Base-by-base conservation (phyloP, 2,329 filamentous ascomycete genomes). In the Colletotrichum magnum region DNA sequence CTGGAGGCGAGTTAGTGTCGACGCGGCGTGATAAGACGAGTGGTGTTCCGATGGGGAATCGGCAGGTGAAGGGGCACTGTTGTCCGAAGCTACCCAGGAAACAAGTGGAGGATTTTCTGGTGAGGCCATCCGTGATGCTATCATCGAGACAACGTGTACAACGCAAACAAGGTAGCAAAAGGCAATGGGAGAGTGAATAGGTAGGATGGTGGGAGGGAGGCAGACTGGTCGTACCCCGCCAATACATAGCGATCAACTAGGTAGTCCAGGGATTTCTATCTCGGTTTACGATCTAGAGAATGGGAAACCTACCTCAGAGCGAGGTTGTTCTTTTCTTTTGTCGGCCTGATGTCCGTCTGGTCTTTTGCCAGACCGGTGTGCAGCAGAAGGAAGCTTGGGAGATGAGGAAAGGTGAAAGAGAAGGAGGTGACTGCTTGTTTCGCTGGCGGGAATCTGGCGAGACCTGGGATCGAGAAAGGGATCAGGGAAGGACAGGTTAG, bases 321-420 rank as follows among this genome's bases (percentile, higher is more conserved):
- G 6, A 36, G 21, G 21, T 24, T 24, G 21, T 24, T 24, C 21
- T n/a, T 58, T 47, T 48, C n/a, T 58, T 39, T 10, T 36, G 32
- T 36, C 32, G 56, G 56, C 56, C 56, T 68, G 60, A 58, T 45
- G 47, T 60, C 21, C 62, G 54, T 59, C 56, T 52, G 54, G 50
- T 52, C 47, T 53, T 32, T n/a, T 28, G 36, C 41, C 45, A 13
- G 36, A 45, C 32, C 32, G 32, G 32, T 36, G 32, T 36, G 32
- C 32, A 36, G 57, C 43, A 59, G 47, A n/a, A 64, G 45, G 45
- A 18, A 18, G 26, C 41, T n/a, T 43, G 41, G 41, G 48, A 65
- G 56, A 24, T 48, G 48, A 53, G 48, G 36, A 15, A 39, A n/a
- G 26, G 26, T 6, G 41, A 21, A 26, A 59, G 36, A 32, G 48